Conservation (phyloP, 116 monocot genomes). For the Papilionanthe hybrid region DNA sequence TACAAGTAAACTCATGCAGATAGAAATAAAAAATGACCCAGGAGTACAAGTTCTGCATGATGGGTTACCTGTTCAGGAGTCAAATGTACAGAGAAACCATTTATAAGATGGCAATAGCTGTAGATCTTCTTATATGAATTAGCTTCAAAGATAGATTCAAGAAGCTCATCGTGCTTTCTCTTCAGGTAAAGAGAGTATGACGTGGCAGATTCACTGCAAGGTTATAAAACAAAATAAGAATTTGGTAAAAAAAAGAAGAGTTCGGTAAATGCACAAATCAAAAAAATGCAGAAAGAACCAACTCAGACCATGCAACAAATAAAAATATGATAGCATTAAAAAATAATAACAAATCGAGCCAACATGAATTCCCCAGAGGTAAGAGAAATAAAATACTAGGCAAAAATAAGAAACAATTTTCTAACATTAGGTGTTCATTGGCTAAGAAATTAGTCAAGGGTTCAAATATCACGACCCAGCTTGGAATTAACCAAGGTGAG, state of each 20-base stretch:
- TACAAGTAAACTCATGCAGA: too few species aligned
- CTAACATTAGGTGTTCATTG: background rate
- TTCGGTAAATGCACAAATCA: background rate
- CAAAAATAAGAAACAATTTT: background rate
- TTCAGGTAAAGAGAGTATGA: slow-evolving; percentile 80
- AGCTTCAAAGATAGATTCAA: slow-evolving; percentile 75
- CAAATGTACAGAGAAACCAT: slow-evolving; percentile 87
- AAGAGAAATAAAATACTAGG: background rate
- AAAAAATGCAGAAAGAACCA: background rate
- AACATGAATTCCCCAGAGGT: background rate
- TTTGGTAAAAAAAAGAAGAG: background rate
- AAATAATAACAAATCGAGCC: background rate
- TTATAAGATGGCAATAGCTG: slow-evolving; percentile 86
- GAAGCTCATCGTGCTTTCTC: slow-evolving; percentile 72
- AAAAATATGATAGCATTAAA: slow-evolving; percentile 1
- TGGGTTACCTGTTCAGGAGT: slow-evolving; percentile 65
- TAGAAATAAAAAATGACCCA: background rate
- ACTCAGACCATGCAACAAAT: background rate
- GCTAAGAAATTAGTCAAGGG: too few species aligned
- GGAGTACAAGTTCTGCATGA: background rate
- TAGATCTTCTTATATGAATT: slow-evolving; percentile 83
- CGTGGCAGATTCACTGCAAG: slow-evolving; percentile 61
- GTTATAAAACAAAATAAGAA: background rate
- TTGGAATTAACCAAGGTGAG: background rate
- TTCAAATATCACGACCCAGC: background rate